Base-by-base conservation (phyloP, 2,329 filamentous ascomycete genomes). In the Ophiosphaerella korrae region DNA sequence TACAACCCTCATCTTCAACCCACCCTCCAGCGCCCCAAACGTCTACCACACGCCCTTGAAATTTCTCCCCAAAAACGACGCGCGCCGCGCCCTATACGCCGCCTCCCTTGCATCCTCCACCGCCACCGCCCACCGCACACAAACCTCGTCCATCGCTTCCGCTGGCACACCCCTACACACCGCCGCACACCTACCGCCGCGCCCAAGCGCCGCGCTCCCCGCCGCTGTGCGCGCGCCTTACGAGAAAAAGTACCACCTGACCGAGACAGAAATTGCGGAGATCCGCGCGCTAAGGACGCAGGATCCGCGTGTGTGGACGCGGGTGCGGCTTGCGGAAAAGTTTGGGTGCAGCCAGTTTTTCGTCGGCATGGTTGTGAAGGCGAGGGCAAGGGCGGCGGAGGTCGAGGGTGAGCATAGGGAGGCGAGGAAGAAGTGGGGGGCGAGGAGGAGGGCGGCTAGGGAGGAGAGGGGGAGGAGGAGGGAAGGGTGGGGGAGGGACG, bases 331-430 rank as follows among this genome's bases (percentile, higher is more conserved):
- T 57, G 84, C 86, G 34, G 80, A 84, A 68, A 82, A 81, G 64
- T 88, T 86, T 66, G 79, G 81, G 5, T 88, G 85, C 71, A 84
- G 79, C 48, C 77, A 82, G 50, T 80, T 87, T 44, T 88, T 88
- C 58, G 80, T 87, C 39, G 80, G 80, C 8, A 76, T 86, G 75
- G 81, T 85, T 55, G 82, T 80, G 26, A 80, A 80, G 52, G 65
- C 60, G 37, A 60, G 68, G 47, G 71, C 68, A 48, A 76, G 76
- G 69, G 74, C 72, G 52, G 68, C 71, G 59, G 60, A 68, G 53
- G 74, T 78, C 9, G 70, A 71, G 35, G 80, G 55, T 77, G 81
- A 74, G 59, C 66, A 84, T 62, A 79, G 82, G 63, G 78, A 73
- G 40, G 77, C 82, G 38, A 84, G 84, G 75, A 77, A 74, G 48